Conservation (phyloP, 2,329 filamentous ascomycete genomes). For the Neoarthrinium moseri region DNA sequence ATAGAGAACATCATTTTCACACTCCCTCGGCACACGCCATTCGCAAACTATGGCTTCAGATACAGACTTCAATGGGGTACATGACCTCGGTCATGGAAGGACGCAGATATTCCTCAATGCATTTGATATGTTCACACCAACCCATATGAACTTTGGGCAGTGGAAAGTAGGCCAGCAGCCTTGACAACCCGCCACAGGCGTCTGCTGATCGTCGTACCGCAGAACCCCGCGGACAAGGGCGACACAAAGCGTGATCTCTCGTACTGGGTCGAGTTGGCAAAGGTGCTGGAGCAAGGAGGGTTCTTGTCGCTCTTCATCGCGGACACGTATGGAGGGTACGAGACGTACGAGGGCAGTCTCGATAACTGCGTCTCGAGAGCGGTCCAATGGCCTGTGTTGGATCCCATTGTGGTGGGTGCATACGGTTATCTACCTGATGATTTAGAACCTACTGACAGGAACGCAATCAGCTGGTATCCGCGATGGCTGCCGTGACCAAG, state of each 20-base stretch:
- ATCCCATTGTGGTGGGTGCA: constrained; percentile 57
- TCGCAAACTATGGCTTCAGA: background rate
- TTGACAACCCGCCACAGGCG: background rate
- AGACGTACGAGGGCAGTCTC: constrained; percentile 58
- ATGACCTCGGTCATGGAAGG: constrained; percentile 24
- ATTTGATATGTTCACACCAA: constrained; percentile 65
- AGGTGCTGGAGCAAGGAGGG: constrained; percentile 58
- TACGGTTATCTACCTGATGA: background rate
- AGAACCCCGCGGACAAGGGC: constrained; percentile 61
- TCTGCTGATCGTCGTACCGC: too few species aligned
- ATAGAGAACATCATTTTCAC: too few species aligned
- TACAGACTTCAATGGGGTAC: background rate
- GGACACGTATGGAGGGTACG: constrained; percentile 64
- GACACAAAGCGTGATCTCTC: constrained; percentile 58
- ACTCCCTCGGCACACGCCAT: too few species aligned
- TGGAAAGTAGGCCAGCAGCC: constrained; percentile 51
- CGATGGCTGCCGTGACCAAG: constrained; percentile 67
- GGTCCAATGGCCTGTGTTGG: constrained; percentile 64
- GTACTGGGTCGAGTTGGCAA: constrained; percentile 65
- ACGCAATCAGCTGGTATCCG: constrained; percentile 52
- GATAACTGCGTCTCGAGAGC: constrained; percentile 61
- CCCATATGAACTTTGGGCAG: constrained; percentile 63
- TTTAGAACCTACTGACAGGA: background rate
- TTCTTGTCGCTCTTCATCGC: constrained; percentile 67
- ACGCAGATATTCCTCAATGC: constrained; percentile 62